Evolutionary conservation across 768 basidiomycete species (phyloP).

Genomic region (Wakefieldia striispora): DNA sequence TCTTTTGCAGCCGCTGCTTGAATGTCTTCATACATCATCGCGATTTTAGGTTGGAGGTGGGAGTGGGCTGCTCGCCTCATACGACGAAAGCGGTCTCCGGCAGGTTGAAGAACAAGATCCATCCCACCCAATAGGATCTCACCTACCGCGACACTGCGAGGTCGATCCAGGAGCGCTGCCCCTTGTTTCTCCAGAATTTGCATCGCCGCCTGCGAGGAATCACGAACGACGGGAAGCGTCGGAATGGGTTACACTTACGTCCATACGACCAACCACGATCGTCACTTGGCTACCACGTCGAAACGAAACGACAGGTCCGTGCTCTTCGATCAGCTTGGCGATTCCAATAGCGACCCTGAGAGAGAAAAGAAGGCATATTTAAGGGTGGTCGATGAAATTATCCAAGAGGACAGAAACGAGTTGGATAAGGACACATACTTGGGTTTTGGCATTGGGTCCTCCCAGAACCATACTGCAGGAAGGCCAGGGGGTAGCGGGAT

Average conservation of each 20-base stretch:
- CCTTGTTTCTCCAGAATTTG: conserved; percentile 65
- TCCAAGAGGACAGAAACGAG: background rate
- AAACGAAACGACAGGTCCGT: background rate
- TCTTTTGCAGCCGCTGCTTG: conserved; percentile 33
- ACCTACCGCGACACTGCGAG: conserved; percentile 46
- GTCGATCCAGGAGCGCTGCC: conserved; percentile 47
- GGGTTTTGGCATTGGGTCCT: conserved; percentile 8
- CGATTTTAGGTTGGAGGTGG: conserved; percentile 49
- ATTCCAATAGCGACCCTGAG: background rate
- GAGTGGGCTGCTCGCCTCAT: conserved; percentile 52
- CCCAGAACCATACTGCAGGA: conserved; percentile 17
- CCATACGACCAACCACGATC: conserved; percentile 1
- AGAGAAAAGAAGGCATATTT: background rate
- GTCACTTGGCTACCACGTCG: conserved; percentile 27
- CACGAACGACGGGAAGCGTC: conserved; percentile 1
- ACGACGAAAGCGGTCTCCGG: conserved; percentile 55
- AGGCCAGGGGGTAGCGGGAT: conserved; percentile 20
- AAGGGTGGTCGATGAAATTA: background rate
- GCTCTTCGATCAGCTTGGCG: background rate
- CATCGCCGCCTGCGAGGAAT: conserved; percentile 47
- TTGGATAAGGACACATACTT: background rate
- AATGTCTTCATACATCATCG: conserved; percentile 43
- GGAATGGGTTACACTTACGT: background rate
- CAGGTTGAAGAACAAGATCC: conserved; percentile 47
- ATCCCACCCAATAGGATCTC: conserved; percentile 56